Evolutionary conservation across 768 basidiomycete species (phyloP).

Genomic region (Tricholoma terreum): DNA sequence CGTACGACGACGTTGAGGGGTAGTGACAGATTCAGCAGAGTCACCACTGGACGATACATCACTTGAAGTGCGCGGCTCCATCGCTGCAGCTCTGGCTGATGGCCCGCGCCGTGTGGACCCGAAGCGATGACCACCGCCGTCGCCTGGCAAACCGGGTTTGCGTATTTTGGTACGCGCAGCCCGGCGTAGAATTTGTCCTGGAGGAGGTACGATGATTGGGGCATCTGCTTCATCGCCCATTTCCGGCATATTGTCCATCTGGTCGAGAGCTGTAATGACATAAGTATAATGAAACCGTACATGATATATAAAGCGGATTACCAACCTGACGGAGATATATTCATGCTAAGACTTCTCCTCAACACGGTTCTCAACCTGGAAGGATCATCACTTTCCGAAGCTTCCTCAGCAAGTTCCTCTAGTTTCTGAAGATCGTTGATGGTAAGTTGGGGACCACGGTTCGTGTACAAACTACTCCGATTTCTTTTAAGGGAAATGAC

Average conservation of each 20-base stretch:
- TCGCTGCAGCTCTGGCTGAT: conserved; percentile 25
- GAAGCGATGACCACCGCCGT: conserved; percentile 84
- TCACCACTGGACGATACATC: conserved; percentile 69
- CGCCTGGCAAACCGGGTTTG: conserved; percentile 72
- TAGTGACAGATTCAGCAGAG: conserved; percentile 33
- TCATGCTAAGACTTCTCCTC: conserved; percentile 84
- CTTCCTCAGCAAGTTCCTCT: conserved; percentile 91
- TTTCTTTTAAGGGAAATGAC: conserved; percentile 68
- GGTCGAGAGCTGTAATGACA: conserved; percentile 50
- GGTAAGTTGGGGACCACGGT: conserved; percentile 81
- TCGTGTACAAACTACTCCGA: conserved; percentile 62
- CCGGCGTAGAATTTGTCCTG: conserved; percentile 86
- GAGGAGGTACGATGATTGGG: conserved; percentile 88
- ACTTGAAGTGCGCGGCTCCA: conserved; percentile 60
- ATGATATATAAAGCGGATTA: conserved; percentile 18
- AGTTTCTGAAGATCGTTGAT: conserved; percentile 92
- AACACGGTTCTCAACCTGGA: conserved; percentile 74
- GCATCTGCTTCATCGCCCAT: conserved; percentile 79
- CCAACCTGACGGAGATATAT: conserved; percentile 82
- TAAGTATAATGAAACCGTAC: conserved; percentile 14
- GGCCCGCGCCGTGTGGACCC: conserved; percentile 43
- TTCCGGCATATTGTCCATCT: conserved; percentile 65
- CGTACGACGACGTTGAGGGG: conserved; percentile 37
- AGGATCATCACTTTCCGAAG: conserved; percentile 78
- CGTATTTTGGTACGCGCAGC: conserved; percentile 95